Base-by-base conservation (phyloP, 768 basidiomycete genomes). In the Termitomyces eurrhizus region DNA sequence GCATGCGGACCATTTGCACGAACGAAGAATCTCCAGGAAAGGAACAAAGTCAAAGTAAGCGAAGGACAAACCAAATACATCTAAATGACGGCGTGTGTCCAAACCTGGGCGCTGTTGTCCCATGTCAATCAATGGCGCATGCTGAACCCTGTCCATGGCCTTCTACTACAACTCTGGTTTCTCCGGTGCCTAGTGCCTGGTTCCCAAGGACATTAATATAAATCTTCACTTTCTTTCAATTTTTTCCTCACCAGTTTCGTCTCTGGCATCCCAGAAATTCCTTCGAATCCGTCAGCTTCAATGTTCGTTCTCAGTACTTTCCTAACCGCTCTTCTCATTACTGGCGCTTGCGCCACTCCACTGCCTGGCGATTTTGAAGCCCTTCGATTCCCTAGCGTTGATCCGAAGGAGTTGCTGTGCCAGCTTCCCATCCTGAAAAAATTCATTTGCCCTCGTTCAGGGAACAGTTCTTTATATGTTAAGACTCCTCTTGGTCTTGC, bases 401-500 rank as follows among this genome's bases (percentile, higher is more conserved):
- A 77, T 62, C 72, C 77, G 29, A 68, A 68, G 54, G 75, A 77
- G 41, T 69, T 81, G 11, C 68, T 84, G 18, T 85, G 84, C 73
- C 72, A 76, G 44, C 62, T 83, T 33, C 78, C 80, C 24, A 69
- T 83, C 60, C 46, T 83, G 52, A 71, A 74, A 57, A 69, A 72
- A 42, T 66, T 72, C 52, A 69, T 82, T 14, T 85, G 81, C 65
- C 80, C 80, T 33, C 71, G 73, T 16, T 68, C 70, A 36, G 70
- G 69, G n/a, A 59, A 64, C 16, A 61, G 64, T 29, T 60, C 64
- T 21, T 60, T 72, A 41, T 73, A 62, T 41, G 66, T 74, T 35
- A 24, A 62, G 18, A 90, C 89, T 1, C 75, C 79, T 18, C 60
- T 89, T 29, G 89, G 89, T 18, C 70, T 72, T 21, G 89, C 89